Evolutionary conservation across 345 rosid species (phyloP).

Genomic region (Diplotaxis tenuifolia): DNA sequence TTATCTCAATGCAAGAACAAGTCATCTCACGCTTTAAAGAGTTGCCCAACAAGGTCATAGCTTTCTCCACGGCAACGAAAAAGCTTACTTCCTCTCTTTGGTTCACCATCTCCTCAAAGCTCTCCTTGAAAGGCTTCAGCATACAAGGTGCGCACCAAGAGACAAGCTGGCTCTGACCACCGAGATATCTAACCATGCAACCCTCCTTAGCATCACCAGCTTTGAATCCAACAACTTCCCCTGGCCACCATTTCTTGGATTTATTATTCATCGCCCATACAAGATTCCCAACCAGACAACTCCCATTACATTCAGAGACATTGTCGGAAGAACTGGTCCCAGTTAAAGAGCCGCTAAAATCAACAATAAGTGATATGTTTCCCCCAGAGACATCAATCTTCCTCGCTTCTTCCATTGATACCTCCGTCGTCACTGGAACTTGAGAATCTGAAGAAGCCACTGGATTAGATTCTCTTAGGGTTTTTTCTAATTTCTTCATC

Average conservation of each 20-base stretch:
- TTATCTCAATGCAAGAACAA: slow-evolving; percentile 44
- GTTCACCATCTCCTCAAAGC: slow-evolving; percentile 48
- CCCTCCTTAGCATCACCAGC: slow-evolving; percentile 35
- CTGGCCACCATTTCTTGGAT: slow-evolving; percentile 83
- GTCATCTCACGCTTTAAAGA: slow-evolving; percentile 53
- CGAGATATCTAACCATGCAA: slow-evolving; percentile 53
- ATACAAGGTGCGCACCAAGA: slow-evolving; percentile 54
- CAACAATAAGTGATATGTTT: slow-evolving; percentile 65
- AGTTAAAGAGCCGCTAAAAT: slow-evolving; percentile 46
- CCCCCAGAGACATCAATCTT: slow-evolving; percentile 54
- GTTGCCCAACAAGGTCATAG: slow-evolving; percentile 58
- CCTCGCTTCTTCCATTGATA: slow-evolving; percentile 36
- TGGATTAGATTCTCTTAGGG: slow-evolving; percentile 43
- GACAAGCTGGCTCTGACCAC: slow-evolving; percentile 49
- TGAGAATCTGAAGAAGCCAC: slow-evolving; percentile 19
- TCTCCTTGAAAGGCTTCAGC: slow-evolving; percentile 60
- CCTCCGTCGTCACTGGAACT: not conserved
- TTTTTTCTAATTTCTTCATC: slow-evolving; percentile 43
- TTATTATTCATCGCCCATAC: slow-evolving; percentile 69
- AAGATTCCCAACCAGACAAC: slow-evolving; percentile 57
- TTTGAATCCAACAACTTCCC: slow-evolving; percentile 52
- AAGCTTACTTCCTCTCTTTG: slow-evolving; percentile 49
- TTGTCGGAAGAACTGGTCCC: slow-evolving; percentile 12
- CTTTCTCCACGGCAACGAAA: slow-evolving; percentile 60
- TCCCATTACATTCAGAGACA: slow-evolving; percentile 17